Base-by-base conservation (phyloP, 805 yeast species). In the Suhomyces xylopsoci region DNA sequence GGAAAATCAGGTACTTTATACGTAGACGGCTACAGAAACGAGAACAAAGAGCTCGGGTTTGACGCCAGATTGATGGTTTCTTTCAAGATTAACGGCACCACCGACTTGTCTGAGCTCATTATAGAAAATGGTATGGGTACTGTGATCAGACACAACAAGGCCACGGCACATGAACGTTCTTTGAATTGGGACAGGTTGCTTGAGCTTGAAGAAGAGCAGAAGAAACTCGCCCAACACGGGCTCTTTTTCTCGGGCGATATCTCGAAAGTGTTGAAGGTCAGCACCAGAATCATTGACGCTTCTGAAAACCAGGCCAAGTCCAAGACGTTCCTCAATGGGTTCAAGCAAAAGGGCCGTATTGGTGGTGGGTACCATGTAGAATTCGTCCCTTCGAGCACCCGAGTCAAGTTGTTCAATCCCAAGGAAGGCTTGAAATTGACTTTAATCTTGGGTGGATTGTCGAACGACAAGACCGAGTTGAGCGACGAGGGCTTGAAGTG, bases 81-180 rank as follows among this genome's bases (percentile, higher is more conserved):
- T 34, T 64, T 88, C 51, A 72, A 75, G 36, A 62, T 80, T 36
- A 68, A 75, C 32, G 83, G 81, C 49, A 82, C 81, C 36, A 69
- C 71, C 44, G 88, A 88, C 62, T 73, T 90, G 38, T 81, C 89
- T 7, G 81, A 83, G 58, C 59, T 73, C 30, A 65, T 90, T 49
- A 87, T 90, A 17, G 67, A 76, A 26, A 76, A 71, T 53, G 97
- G 97, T 7, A 82, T 74, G 67, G 96, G 92, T 14, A 72, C 86
- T n/a, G 96, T 89, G 22, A 78, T 88, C 53, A 83, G 82, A 64
- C 96, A 88, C 70, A 83, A 85, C 64, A 85, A 85, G 68, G 89
- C 86, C 53, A 88, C 85, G 45, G 70, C 78, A 10, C 77, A 78
- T 40, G 89, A 84, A 62, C 78, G 89, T 59, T 83, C 94, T 2